Base-by-base conservation (phyloP, 2,329 filamentous ascomycete genomes). In the Atkinsonella hypoxylon region DNA sequence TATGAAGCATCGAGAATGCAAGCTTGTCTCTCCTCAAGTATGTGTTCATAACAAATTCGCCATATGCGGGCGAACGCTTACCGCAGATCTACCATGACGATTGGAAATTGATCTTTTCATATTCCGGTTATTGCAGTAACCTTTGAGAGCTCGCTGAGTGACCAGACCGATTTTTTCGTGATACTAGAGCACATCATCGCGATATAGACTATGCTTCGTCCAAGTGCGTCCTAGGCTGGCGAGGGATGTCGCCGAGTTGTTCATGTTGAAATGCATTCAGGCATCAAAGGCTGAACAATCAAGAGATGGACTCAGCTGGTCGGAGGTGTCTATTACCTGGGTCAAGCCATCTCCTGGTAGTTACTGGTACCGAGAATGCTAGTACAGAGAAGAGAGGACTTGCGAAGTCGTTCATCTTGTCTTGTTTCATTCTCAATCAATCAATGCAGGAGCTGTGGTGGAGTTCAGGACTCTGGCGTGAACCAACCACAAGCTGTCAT, bases 91-190 rank as follows among this genome's bases (percentile, higher is more conserved):
- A 58, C 64, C 15, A 66, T 0, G 70, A 72, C 4, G 68, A 68
- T 10, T 69, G 67, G 66, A 71, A 32, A 68, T 74, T 34, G 73
- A 75, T 43, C 74, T 75, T 62, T 79, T 78, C 54, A 62, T 81
- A 9, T 77, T 6, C 81, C 81, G 0, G 70, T 82, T 4, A 76
- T 85, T 0, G 76, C 69, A 0, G 80, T 83, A 65, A 85, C 81
- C 0, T 83, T 76, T 50, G 80, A 85, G 56, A 80, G 80, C 11
- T 77, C 70, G 53, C 59, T 85, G 31, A 82, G 76, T 58, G 77
- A 84, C 55, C 67, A 79, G 2, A 67, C 68, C 32, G 70, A 71
- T 17, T 79, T 83, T 49, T 70, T 72, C 0, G 70, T 85, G 3
- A 75, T 68, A 26, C 67, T 77, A 0, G 64, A 74, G 49, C 74